Base-by-base conservation (phyloP, 2,329 filamentous ascomycete genomes). In the Amauroascus verrucosus region DNA sequence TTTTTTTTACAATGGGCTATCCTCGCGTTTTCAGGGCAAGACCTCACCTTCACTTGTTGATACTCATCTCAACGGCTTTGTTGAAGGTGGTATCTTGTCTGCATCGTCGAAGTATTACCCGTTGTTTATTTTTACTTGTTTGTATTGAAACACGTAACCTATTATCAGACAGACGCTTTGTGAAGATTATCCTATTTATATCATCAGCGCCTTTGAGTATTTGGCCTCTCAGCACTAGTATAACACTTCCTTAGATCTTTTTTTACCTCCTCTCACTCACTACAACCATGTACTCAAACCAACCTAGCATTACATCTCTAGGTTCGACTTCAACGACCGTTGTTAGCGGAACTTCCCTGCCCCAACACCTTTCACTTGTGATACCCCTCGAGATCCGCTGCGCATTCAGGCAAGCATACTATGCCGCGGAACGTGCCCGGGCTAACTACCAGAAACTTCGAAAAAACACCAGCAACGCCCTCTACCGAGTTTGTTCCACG, bases 401-500 rank as follows among this genome's bases (percentile, higher is more conserved):
- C 24, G 56, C 57, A 1, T 56, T 64, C 35, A 20, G 43, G 3
- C 13, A 56, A 6, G 58, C 61, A 13, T 56, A 57, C 11, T n/a
- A 48, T 9, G 48, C 46, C 13, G 66, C 61, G 26, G 54, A 33
- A 2, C 3, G 18, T 1, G 58, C 61, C 13, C 56, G 62, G 37
- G 33, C 33, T 0, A 9, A 8, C 6, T 58, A 63, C 43, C 57
- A 58, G 33, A 24, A 32, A 6, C 45, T 67, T 28, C 56, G 62
- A 50, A 5, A 45, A 6, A 14, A 48, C n/a, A 55, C 55, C 52
- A 41, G 54, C 13, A 16, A 56, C 6, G 62, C 64, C 26, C 64
- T 60, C 56, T 58, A 58, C 41, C 57, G 57, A 11, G 57, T 68
- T 45, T 68, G 67, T 30, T 60, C 63, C 3, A 13, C n/a, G 0